Evolutionary conservation across 768 basidiomycete genomes (phyloP), one percentile per base, ranked within the genome.

Genomic region (Mycena venus): DNA sequence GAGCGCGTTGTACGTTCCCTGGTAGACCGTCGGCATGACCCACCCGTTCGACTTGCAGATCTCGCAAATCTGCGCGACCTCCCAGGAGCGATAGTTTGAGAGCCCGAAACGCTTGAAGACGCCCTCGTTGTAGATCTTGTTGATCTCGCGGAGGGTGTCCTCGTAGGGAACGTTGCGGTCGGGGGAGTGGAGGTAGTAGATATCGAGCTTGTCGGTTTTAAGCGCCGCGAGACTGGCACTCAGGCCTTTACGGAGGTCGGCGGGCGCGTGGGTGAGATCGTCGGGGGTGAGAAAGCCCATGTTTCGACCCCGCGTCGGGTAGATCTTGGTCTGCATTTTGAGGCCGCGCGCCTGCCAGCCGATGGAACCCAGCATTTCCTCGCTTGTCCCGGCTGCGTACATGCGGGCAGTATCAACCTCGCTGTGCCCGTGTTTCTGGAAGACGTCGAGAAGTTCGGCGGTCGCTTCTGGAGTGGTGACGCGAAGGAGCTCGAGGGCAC

Each of bases 281-380:
- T 53, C 51, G 14, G 25, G 10, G 3, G 51, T 53, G 51, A 27
- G 25, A 25, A 25, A 53, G 51, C 51, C 7, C 19, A 21, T 21
- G 51, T 53, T 53, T n/a, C 25, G 44, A 29, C 62, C 62, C 3
- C 75, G 63, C 47, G 72, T 79, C 0, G 88, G 88, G 67, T 85
- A 87, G 40, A 86, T 83, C 79, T 91, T 90, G 10, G 88, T 90
- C 8, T 86, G 87, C 65, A 90, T 80, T 56, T 80, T 81, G 42
- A 90, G 71, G 0, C 86, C 87, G n/a, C 85, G 81, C 40, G 81
- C 77, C 76, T 88, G 81, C 85, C 85, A 88, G 58, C 80, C 80
- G 66, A 83, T 79, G 80, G 86, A 78, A 23, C 84, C 88, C 10
- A 89, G 82, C 68, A 82, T 82, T 70, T 86, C 80, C 75, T 78